Percentiles rank a stretch among this genome's conserved stretches.
Evolutionary conservation across 2,329 filamentous ascomycete species (phyloP).

Genomic region (Aspergillus ochraceus): DNA sequence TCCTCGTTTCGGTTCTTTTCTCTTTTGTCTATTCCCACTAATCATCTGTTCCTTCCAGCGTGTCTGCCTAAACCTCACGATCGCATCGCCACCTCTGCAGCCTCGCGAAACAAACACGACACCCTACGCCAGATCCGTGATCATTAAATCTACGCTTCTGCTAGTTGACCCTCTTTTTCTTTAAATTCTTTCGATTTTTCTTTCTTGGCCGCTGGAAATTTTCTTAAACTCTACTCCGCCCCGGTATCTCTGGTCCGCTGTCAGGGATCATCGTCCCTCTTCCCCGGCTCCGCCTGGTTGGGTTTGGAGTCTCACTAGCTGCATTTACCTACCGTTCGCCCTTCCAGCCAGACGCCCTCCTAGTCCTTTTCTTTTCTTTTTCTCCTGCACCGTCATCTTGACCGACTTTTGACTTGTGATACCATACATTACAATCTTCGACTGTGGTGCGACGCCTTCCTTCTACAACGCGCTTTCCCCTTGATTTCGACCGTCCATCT

Average conservation of each 20-base stretch:
- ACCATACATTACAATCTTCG: slow-evolving; percentile 32
- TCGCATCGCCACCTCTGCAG: not conserved
- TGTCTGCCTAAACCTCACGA: not conserved
- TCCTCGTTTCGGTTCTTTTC: not conserved
- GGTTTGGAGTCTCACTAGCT: slow-evolving; percentile 24
- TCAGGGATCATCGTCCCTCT: slow-evolving; percentile 18
- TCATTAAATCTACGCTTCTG: not conserved
- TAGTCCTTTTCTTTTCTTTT: slow-evolving; percentile 19
- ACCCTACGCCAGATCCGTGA: not conserved
- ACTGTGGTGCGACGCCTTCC: slow-evolving; percentile 31
- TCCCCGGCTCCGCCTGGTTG: slow-evolving; percentile 18
- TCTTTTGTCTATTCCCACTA: not conserved
- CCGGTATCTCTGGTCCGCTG: slow-evolving; percentile 4
- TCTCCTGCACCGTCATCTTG: slow-evolving; percentile 28
- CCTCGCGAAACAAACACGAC: not conserved
- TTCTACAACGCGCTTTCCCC: slow-evolving; percentile 15
- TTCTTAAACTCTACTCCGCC: slow-evolving; percentile 5
- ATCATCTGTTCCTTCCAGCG: not conserved
- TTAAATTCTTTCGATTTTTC: not conserved
- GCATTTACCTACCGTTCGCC: slow-evolving; percentile 24
- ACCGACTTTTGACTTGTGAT: slow-evolving; percentile 40
- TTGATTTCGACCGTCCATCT: slow-evolving; percentile 18
- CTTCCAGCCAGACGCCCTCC: slow-evolving; percentile 16
- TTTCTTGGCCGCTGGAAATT: slow-evolving; percentile 11
- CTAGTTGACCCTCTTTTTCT: slow-evolving; percentile 4